Evolutionary conservation across 139 green algal genomes (phyloP), one percentile per base, ranked within the genome.

Genomic region (Desmodesmus armatus): DNA sequence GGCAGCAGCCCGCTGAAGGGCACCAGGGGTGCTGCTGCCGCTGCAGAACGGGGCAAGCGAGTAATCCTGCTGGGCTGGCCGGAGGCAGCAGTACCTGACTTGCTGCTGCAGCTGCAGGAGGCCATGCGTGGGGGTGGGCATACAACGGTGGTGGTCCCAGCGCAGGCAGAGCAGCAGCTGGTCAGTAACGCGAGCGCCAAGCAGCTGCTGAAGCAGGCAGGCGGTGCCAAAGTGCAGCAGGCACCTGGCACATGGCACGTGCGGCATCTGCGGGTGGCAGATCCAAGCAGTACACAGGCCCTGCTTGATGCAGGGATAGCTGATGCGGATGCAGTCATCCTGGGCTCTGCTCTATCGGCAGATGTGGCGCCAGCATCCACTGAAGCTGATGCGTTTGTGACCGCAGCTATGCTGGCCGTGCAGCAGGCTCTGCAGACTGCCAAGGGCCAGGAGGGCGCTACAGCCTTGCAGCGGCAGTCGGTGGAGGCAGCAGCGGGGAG

Each of bases 381-480:
- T 53, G 80, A 78, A 29, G 43, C 80, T 17, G 80, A 86, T 55
- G 80, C 80, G 4, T 37, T 73, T 49, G 47, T 78, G 31, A 51
- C 80, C 9, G 69, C 49, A 23, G 69, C 69, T 3, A 39, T 86
- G 39, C 80, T 86, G 7, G 67, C 80, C 9, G 25, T 86, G 2
- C 49, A 86, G 69, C 49, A 86, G 39, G 37, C 67, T 33, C 80
- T 86, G 35, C 62, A 76, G 40, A 13, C 33, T 23, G 60, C 15
- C 6, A 44, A 43, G 5, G n/a, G n/a, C n/a, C n/a, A n/a, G n/a
- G n/a, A n/a, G n/a, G n/a, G n/a, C n/a, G 47, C 44, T 35, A 17
- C 44, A 49, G 31, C 33, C 55, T n/a, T 62, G 73, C 5, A 67
- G 31, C 58, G 29, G 77, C 55, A 74, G 55, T 5, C 25, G 29